A percentile compares a stretch with the other conserved stretches of the same genome.
These are phyloP conservation scores for Pichia cactophila DNA, from an alignment of 1,139 yeast genomes.

Conservation along the genomic window DNA sequence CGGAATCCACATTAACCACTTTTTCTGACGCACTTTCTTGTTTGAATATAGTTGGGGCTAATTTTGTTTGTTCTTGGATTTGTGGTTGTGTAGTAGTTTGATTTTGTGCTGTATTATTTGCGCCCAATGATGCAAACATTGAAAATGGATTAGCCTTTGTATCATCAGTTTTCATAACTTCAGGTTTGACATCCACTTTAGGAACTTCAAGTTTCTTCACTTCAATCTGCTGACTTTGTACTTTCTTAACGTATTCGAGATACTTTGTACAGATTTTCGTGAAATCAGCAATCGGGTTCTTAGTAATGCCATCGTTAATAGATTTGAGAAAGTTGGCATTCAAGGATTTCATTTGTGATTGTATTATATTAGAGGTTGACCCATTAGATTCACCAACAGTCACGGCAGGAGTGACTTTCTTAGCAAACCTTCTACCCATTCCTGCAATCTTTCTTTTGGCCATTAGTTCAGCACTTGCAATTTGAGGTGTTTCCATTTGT, in stretches of 20 bases:
- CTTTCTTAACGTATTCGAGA: slow-evolving; percentile 42
- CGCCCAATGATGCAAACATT: slow-evolving; percentile 9
- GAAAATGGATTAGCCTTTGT: slow-evolving; percentile 15
- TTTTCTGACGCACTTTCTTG: slow-evolving; percentile 9
- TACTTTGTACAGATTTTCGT: slow-evolving; percentile 54
- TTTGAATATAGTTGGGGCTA: not conserved
- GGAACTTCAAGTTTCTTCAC: slow-evolving; percentile 21
- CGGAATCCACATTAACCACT: slow-evolving; percentile 18
- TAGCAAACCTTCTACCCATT: slow-evolving; percentile 16
- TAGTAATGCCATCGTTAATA: slow-evolving; percentile 36
- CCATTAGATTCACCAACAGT: not conserved
- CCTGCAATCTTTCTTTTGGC: slow-evolving; percentile 48
- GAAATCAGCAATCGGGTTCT: slow-evolving; percentile 52
- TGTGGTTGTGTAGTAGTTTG: slow-evolving; percentile 5
- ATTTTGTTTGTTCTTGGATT: not conserved
- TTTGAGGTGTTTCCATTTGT: slow-evolving; percentile 26
- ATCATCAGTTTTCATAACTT: slow-evolving; percentile 5
- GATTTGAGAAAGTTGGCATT: slow-evolving; percentile 55
- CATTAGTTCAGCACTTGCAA: slow-evolving; percentile 58
- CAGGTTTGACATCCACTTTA: slow-evolving; percentile 20
- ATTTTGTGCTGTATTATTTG: not conserved
- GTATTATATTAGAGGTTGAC: slow-evolving; percentile 11
- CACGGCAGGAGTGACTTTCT: slow-evolving; percentile 3
- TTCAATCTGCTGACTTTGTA: slow-evolving; percentile 27
- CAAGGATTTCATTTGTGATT: slow-evolving; percentile 53